These are phyloP conservation scores for Colletotrichum agaves DNA, from an alignment of 2,329 filamentous ascomycete genomes.

Conservation along the genomic window DNA sequence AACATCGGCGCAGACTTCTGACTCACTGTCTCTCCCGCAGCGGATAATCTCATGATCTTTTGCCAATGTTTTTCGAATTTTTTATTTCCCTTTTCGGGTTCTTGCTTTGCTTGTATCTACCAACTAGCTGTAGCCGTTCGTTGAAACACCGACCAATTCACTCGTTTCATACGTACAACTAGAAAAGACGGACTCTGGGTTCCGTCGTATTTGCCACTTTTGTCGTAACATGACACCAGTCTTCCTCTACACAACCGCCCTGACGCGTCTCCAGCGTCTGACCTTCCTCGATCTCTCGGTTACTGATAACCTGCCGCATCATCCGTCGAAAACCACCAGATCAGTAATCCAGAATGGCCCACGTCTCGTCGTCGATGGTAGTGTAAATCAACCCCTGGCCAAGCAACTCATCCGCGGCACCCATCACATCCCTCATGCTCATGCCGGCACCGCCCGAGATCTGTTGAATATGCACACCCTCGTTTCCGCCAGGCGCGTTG, in stretches of 20 bases:
- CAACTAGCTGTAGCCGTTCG: constrained; percentile 37
- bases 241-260: not conserved
- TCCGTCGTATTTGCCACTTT: not conserved
- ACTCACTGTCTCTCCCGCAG: constrained; percentile 13
- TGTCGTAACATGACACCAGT: not conserved
- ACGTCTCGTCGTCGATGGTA: constrained; percentile 93
- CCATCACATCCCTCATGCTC: constrained; percentile 75
- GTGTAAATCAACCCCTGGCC: constrained; percentile 82
- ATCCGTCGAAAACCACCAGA: not conserved
- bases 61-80: constrained; percentile 9
- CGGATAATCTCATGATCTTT: not conserved
- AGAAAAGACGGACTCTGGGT: not conserved
- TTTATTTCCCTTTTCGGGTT: not conserved
- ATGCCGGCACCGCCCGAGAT: constrained; percentile 76
- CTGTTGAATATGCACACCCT: constrained; percentile 84
- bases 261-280: not conserved
- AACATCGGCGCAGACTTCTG: constrained; percentile 21
- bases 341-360: constrained; percentile 81
- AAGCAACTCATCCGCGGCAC: constrained; percentile 84
- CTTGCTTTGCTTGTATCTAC: constrained; percentile 28
- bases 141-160: constrained; percentile 33
- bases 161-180: constrained; percentile 30
- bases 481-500: constrained; percentile 75
- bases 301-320: not conserved
- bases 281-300: not conserved